Evolutionary conservation across 2,329 filamentous ascomycete genomes (phyloP).

Genomic region (Coniochaeta sp.): DNA sequence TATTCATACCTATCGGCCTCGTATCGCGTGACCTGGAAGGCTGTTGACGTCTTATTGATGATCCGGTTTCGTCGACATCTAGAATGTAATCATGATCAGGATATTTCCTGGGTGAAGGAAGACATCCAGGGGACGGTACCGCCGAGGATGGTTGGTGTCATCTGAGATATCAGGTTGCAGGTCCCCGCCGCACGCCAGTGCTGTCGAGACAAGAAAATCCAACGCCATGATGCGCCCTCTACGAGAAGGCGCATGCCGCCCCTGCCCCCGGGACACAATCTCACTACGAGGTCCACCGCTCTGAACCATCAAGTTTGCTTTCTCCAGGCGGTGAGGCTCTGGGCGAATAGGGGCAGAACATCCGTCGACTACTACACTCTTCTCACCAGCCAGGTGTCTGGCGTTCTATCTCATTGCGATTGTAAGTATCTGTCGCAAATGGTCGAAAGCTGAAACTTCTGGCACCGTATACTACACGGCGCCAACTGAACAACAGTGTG

Average conservation of each 20-base stretch:
- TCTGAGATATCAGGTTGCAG: neutral
- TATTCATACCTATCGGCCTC: neutral
- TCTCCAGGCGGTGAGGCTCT: neutral
- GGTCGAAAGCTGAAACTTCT: neutral
- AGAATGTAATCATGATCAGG: neutral
- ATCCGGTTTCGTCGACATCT: neutral
- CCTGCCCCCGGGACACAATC: neutral
- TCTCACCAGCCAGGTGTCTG: neutral
- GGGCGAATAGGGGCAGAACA: neutral
- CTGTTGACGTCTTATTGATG: neutral
- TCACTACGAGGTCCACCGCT: neutral
- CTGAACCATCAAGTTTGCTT: neutral
- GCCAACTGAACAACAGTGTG: neutral
- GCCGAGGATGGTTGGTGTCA: neutral
- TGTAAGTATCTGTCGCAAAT: neutral
- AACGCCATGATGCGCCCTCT: neutral
- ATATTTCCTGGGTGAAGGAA: neutral
- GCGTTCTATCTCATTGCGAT: neutral
- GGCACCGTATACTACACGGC: neutral
- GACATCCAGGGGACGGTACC: neutral
- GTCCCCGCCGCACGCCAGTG: neutral
- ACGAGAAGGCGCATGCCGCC: neutral
- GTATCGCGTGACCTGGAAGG: neutral
- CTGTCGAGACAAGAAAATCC: neutral
- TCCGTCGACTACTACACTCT: neutral